Evolutionary conservation across 2,329 filamentous ascomycete species (phyloP).

Genomic region (Knufia fluminis): DNA sequence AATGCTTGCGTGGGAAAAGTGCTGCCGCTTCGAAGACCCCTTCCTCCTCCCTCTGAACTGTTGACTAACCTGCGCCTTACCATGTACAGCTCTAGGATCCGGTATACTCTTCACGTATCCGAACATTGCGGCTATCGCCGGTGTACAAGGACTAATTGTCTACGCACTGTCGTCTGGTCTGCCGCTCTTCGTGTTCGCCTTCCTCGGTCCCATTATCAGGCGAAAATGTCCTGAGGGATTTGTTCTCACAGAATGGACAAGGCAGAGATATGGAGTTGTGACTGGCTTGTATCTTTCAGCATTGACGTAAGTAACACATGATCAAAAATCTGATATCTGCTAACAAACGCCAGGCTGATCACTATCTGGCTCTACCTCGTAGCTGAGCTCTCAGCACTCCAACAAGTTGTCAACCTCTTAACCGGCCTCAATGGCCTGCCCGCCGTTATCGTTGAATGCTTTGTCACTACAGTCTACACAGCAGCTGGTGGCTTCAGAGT

Average conservation of each 20-base stretch:
- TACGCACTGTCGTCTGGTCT: conserved; percentile 65
- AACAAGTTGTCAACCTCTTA: conserved; percentile 65
- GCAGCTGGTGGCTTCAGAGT: conserved; percentile 75
- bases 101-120: conserved; percentile 78
- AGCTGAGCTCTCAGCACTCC: conserved; percentile 68
- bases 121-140: conserved; percentile 67
- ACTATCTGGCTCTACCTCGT: conserved; percentile 85
- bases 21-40: conserved; percentile 63
- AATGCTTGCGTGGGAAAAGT: conserved; percentile 98
- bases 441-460: conserved; percentile 66
- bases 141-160: conserved; percentile 67
- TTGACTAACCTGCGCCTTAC: conserved; percentile 29
- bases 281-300: conserved; percentile 66
- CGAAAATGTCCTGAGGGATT: conserved; percentile 75
- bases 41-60: conserved; percentile 28
- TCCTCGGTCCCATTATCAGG: conserved; percentile 66
- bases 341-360: conserved; percentile 43
- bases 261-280: conserved; percentile 63
- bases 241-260: conserved; percentile 74
- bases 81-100: conserved; percentile 61
- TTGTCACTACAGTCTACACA: conserved; percentile 73
- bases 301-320: conserved; percentile 45
- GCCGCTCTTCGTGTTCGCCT: conserved; percentile 65
- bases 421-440: conserved; percentile 67
- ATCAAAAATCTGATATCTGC: neutral